Conservation (phyloP, 2,329 filamentous ascomycete species). For the Akanthomyces lecanii region DNA sequence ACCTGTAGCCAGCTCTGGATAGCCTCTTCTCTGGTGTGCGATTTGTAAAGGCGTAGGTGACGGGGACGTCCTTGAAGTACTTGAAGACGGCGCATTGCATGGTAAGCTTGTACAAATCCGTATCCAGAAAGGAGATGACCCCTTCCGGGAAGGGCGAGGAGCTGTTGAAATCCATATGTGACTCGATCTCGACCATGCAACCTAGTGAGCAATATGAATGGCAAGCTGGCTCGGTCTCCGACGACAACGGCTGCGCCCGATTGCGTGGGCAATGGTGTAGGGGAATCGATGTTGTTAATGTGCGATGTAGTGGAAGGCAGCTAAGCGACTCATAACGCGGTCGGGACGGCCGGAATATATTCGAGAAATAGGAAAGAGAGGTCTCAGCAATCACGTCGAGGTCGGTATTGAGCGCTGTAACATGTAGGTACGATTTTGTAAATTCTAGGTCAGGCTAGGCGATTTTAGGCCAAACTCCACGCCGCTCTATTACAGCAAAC, state of each 20-base stretch:
- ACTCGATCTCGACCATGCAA: neutral
- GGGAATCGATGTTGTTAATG: neutral
- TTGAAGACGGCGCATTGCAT: constrained; percentile 98
- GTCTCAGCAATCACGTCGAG: no score
- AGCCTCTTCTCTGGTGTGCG: constrained; percentile 91
- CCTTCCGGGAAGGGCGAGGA: constrained; percentile 67
- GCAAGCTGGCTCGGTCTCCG: constrained; percentile 4
- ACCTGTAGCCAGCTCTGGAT: constrained; percentile 74
- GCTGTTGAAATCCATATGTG: constrained; percentile 60
- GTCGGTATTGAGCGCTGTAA: no score
- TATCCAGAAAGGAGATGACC: constrained; percentile 78
- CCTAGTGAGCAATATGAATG: neutral
- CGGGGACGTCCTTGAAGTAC: constrained; percentile 77
- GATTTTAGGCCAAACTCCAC: no score
- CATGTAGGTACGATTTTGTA: no score
- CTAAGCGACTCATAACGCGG: neutral
- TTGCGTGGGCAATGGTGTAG: neutral
- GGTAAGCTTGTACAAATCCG: constrained; percentile 89
- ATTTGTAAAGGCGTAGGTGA: constrained; percentile 93
- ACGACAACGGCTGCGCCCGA: neutral
- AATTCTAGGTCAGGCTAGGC: no score
- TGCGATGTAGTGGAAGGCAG: neutral
- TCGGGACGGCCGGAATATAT: neutral
- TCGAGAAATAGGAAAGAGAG: neutral
- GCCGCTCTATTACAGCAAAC: no score